phyloP scores from a whole-genome alignment of 2,329 filamentous ascomycete species.

The Incumbomyces lentus region DNA sequence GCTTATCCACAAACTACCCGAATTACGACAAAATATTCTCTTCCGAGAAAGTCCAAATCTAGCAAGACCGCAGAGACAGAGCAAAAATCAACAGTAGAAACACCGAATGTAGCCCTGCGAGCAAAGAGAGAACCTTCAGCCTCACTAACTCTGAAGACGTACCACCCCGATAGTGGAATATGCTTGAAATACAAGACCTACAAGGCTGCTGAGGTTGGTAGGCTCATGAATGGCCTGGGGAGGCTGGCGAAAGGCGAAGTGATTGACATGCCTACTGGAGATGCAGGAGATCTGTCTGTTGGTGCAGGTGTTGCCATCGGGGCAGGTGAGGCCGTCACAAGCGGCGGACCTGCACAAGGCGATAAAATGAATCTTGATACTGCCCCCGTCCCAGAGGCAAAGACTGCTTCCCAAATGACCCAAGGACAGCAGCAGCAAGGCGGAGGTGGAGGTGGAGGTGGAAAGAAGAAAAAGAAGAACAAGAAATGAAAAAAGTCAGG shows the following conservation, averaged over 20 bases:
- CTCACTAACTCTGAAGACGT: conserved; percentile 76
- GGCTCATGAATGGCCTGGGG: conserved; percentile 68
- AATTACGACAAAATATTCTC: conserved; percentile 81
- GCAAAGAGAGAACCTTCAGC: conserved; percentile 41
- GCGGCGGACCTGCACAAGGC: conserved; percentile 1
- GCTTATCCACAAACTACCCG: conserved; percentile 67
- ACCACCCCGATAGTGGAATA: conserved; percentile 68
- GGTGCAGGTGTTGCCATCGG: conserved; percentile 22
- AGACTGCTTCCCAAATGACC: conserved; percentile 4
- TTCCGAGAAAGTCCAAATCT: conserved; percentile 24
- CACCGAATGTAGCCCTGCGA: not conserved
- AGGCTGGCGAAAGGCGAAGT: conserved; percentile 58
- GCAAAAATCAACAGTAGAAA: conserved; percentile 15
- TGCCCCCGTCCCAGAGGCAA: conserved; percentile 9
- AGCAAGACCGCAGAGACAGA: conserved; percentile 22
- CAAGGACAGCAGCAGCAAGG: conserved; percentile 1
- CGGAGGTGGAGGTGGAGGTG: conserved; percentile 9
- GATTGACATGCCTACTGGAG: conserved; percentile 36
- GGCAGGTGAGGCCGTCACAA: conserved; percentile 7
- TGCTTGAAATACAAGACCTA: conserved; percentile 85
- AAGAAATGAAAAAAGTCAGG: conserved; percentile 15
- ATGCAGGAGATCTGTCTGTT: conserved; percentile 30
- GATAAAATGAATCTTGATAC: conserved; percentile 20
- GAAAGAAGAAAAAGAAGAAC: conserved; percentile 20
- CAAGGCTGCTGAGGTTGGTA: conserved; percentile 80